A percentile compares a stretch with the other conserved stretches of the same genome.
phyloP scores from a whole-genome alignment of 371 early-diverging fungal species.

The Rhizopus stolonifer region DNA sequence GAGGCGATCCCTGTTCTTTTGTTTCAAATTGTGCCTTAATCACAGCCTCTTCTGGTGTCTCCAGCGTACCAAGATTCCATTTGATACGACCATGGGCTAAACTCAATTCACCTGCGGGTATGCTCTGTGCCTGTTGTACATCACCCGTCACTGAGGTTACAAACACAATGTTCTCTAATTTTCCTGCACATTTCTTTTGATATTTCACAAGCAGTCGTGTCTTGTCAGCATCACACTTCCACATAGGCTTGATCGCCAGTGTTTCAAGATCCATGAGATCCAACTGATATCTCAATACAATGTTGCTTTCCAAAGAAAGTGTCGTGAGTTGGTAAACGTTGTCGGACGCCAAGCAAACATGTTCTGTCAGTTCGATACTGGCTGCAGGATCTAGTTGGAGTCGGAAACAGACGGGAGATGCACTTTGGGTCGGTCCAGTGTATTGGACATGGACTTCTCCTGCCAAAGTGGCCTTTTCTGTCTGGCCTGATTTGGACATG shows the following conservation, averaged over 20 bases:
- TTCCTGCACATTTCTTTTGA: conserved; percentile 23
- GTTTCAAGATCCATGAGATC: conserved; percentile 28
- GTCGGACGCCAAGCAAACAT: conserved; percentile 22
- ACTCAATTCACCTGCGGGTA: conserved; percentile 55
- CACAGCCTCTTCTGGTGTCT: conserved; percentile 27
- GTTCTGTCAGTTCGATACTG: conserved; percentile 22
- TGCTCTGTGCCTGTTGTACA: conserved; percentile 50
- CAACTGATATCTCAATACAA: conserved; percentile 41
- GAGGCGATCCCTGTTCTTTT: conserved; percentile 40
- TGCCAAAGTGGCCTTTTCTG: conserved; percentile 38
- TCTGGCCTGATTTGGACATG: conserved; percentile 39
- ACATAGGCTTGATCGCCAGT: conserved; percentile 50
- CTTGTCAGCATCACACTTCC: conserved; percentile 59
- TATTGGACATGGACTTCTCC: conserved; percentile 51
- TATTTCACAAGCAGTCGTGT: conserved; percentile 55
- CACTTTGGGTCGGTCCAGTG: conserved; percentile 26
- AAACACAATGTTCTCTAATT: conserved; percentile 43
- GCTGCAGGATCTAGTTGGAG: conserved; percentile 39
- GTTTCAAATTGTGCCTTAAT: conserved; percentile 54
- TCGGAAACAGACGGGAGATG: conserved; percentile 36
- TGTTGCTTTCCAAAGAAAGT: not conserved
- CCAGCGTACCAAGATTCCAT: conserved; percentile 47
- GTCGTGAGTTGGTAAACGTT: conserved; percentile 30
- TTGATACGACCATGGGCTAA: conserved; percentile 53
- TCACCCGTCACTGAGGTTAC: conserved; percentile 48